These are phyloP conservation scores for Rostrohypoxylon terebratum DNA, from an alignment of 495 filamentous ascomycete species.

Conservation along the genomic window DNA sequence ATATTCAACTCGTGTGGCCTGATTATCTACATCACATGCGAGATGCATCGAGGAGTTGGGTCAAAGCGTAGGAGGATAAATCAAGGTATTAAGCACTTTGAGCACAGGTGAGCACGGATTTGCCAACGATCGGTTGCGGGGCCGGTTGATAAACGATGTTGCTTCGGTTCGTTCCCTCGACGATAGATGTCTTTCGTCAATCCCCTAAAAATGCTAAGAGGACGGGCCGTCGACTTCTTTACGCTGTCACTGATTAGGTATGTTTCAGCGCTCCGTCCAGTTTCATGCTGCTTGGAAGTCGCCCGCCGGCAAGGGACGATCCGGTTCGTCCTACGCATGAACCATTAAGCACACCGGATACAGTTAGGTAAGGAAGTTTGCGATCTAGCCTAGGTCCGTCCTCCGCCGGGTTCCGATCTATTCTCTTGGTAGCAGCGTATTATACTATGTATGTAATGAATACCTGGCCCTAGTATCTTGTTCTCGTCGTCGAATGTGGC, in stretches of 20 bases:
- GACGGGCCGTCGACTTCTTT: constrained; percentile 47
- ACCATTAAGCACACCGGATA: constrained; percentile 56
- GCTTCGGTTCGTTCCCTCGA: neutral
- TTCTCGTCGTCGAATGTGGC: neutral
- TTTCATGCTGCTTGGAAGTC: constrained; percentile 60
- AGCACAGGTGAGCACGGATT: constrained; percentile 14
- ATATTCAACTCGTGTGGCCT: constrained; percentile 24
- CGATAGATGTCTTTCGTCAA: neutral
- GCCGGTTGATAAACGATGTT: constrained; percentile 25
- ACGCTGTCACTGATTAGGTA: constrained; percentile 62
- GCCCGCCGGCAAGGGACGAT: constrained; percentile 48
- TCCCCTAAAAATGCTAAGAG: neutral
- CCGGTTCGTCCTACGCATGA: constrained; percentile 54
- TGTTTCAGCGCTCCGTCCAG: constrained; percentile 58
- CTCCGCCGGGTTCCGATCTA: constrained; percentile 67
- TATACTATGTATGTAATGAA: neutral
- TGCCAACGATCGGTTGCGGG: constrained; percentile 26
- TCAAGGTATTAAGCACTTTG: neutral
- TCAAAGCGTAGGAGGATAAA: neutral
- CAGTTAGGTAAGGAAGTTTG: constrained; percentile 59
- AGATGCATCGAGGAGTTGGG: constrained; percentile 6
- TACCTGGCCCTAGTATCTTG: neutral
- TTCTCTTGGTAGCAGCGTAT: neutral
- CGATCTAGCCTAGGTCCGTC: constrained; percentile 66
- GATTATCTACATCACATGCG: constrained; percentile 44